A percentile compares a stretch with the other conserved stretches of the same genome.
Evolutionary conservation across 1,284 basidiomycete genomes (phyloP).

Genomic region (Meira miltonrushii): DNA sequence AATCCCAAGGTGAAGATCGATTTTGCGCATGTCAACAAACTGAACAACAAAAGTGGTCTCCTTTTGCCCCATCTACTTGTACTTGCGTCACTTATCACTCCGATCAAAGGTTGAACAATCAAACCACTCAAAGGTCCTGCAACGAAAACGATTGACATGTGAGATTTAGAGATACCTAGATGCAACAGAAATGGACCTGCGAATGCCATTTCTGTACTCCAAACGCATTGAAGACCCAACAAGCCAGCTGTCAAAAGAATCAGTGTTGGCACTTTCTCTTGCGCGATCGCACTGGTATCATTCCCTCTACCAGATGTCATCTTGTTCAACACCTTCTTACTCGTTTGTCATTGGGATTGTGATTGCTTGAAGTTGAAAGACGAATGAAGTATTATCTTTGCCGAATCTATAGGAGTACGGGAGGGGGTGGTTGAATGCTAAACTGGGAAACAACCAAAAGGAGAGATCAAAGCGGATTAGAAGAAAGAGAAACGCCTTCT

Average conservation of each 20-base stretch:
- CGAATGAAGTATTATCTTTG: too few species aligned
- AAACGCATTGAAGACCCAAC: conserved; percentile 44
- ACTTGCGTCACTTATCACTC: conserved; percentile 50
- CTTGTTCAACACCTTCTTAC: too few species aligned
- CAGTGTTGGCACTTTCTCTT: too few species aligned
- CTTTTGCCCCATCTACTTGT: conserved; percentile 50
- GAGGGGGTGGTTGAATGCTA: too few species aligned
- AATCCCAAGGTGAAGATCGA: conserved; percentile 50
- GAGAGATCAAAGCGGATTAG: too few species aligned
- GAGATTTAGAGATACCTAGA: conserved; percentile 38
- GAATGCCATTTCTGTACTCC: conserved; percentile 49
- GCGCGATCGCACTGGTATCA: too few species aligned
- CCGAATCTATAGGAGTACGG: too few species aligned
- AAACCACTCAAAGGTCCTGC: conserved; percentile 46
- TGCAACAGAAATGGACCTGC: conserved; percentile 43
- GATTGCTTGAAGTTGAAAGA: too few species aligned
- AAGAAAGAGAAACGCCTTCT: too few species aligned
- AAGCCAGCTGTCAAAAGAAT: conserved; percentile 33
- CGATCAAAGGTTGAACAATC: conserved; percentile 53
- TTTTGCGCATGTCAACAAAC: conserved; percentile 39
- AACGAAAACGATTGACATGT: conserved; percentile 43
- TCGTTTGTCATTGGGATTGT: too few species aligned
- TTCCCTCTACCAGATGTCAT: too few species aligned
- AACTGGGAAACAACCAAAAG: too few species aligned
- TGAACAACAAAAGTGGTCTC: conserved; percentile 50